Evolutionary conservation across 73 alveolate species (phyloP).

Genomic region (Blepharisma japonicum): DNA sequence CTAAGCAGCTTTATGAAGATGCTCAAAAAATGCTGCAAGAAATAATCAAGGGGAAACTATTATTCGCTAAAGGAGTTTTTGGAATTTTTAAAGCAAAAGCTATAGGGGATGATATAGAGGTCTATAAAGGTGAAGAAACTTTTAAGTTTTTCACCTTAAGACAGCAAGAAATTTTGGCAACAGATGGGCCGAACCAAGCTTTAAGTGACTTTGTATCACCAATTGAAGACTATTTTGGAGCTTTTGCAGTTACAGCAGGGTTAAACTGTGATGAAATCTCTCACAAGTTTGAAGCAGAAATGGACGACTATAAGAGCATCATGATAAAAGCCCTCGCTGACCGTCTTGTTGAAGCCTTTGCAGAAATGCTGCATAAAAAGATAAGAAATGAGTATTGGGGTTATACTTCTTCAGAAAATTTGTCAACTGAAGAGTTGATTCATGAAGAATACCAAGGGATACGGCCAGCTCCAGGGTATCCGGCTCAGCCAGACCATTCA

Average conservation of each 20-base stretch:
- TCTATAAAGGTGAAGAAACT: conserved; percentile 22
- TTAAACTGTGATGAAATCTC: conserved; percentile 67
- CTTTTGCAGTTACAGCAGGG: conserved; percentile 83
- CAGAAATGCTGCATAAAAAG: conserved; percentile 77
- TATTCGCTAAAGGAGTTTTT: conserved; percentile 52
- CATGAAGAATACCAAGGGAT: conserved; percentile 80
- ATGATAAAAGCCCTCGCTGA: conserved; percentile 82
- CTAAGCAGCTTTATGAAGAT: conserved; percentile 68
- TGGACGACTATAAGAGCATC: conserved; percentile 61
- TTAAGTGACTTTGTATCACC: conserved; percentile 23
- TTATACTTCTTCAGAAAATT: conserved; percentile 56
- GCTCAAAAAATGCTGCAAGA: conserved; percentile 63
- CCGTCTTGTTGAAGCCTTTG: conserved; percentile 89
- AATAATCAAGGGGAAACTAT: conserved; percentile 34
- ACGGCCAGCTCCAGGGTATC: conserved; percentile 91
- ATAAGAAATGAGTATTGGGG: conserved; percentile 75
- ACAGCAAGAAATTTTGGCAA: conserved; percentile 8
- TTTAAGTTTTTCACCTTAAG: conserved; percentile 41
- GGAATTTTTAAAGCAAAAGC: conserved; percentile 73
- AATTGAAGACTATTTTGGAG: conserved; percentile 70
- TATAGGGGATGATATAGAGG: conserved; percentile 78
- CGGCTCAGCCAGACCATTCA: conserved; percentile 87
- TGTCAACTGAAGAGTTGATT: conserved; percentile 58
- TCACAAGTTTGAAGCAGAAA: conserved; percentile 58
- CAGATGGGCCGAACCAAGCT: conserved; percentile 22